Evolutionary conservation across 1,284 basidiomycete species (phyloP), one percentile per base, ranked within the genome.

Genomic region (Xerocomus minutiporus): DNA sequence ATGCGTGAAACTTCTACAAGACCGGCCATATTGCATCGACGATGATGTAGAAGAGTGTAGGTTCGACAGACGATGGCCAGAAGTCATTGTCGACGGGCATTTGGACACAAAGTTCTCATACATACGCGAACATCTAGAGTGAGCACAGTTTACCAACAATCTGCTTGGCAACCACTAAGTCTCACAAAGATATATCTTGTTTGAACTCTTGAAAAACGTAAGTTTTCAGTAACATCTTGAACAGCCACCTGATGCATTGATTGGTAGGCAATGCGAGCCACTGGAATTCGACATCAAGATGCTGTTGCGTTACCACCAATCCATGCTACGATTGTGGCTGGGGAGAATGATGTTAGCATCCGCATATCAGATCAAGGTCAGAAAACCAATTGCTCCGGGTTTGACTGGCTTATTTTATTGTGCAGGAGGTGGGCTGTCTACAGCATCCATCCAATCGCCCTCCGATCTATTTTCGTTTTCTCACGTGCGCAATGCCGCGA

Each of bases 41-140:
- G 74, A 78, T 53, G 71, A 73, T 50, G 58, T 62, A 43, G 67
- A 68, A 15, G 66, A 71, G 31, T 53, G 57, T 51, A 53, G 65
- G 50, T 54, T 47, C 47, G 62, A 56, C 60, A 38, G 61, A 59
- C 35, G 50, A 40, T 88, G 82, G 76, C 86, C 91, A 0, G 75
- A 84, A 47, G 82, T 95, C 28, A 65, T 79, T 25, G 72, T 92
- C 17, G 86, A 93, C 50, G 92, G 91, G 9, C 84, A 91, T 63
- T 59, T 83, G 25, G 79, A 84, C 42, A 84, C 83, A 3, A 81
- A 74, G 52, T 93, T 96, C 69, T 77, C 92, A 1, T 96, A 94
- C 66, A 92, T 96, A 57, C 80, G 83, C 36, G 92, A 94, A 65
- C 93, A 96, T 69, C 74, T 96, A 46, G 93, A 92, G 84, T 88